Base-by-base conservation (phyloP, 225 moss, liverwort and hornwort species). In the Physcomitrium patens region DNA sequence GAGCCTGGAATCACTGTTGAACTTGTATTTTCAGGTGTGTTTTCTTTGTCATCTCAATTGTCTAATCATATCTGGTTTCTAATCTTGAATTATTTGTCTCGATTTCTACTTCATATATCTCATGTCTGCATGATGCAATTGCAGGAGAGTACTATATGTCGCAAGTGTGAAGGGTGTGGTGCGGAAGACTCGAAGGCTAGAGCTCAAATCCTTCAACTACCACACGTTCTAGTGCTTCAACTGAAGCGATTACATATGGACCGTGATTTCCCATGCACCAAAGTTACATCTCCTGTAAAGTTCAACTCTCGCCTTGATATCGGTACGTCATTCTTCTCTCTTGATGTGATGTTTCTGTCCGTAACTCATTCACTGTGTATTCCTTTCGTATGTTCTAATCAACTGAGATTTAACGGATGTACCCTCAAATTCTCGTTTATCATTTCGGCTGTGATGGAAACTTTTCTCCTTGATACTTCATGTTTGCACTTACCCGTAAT, bases 211-310 rank as follows among this genome's bases (percentile, higher is more conserved):
- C 65, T 78, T 5, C 80, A 76, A 59, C 61, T 80, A 58, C 86
- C 86, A 10, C 80, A 83, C 51, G 77, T 86, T 17, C 48, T 86
- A 55, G 86, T 86, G 22, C 83, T 86, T 61, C 86, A 86, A 78
- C 63, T 86, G 65, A 86, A 86, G 73, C 80, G 86, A 22, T 70
- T 86, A 46, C 86, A 83, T 43, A 86, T 86, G 86, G 83, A 86
- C 61, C 83, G 78, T 54, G 86, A 86, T 42, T 46, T 86, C 15
- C 86, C 83, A 12, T 86, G 86, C 69, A 86, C 86, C 0, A 86
- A 86, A 81, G 71, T 83, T 27, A 76, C 80, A 67, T 72, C 83
- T 9, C 83, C 86, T 62, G 86, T 86, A 1, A 83, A 81, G 53
- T 86, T 83, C 50, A 22, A 78, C 16, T 75, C 86, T 60, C 76